phyloP scores from a whole-genome alignment of 371 early-diverging fungal genomes.

The Dinochytrium kinnereticum region DNA sequence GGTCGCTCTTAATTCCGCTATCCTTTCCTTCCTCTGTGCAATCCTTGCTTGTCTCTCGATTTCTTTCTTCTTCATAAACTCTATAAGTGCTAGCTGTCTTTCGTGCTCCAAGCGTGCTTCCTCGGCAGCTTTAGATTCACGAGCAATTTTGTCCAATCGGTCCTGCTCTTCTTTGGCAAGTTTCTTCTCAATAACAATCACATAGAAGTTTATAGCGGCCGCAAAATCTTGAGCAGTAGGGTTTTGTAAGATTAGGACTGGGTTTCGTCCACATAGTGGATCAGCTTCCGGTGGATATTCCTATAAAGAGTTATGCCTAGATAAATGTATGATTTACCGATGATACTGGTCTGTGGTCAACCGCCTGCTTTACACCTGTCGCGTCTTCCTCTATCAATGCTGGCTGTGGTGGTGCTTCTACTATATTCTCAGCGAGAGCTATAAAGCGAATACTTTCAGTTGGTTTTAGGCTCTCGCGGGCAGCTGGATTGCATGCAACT shows the following conservation, averaged over 20 bases:
- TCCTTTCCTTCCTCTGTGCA: conserved; percentile 30
- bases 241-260: conserved; percentile 43
- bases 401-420: too few species aligned
- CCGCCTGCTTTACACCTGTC: too few species aligned
- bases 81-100: conserved; percentile 28
- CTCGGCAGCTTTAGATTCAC: conserved; percentile 39
- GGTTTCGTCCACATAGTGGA: neutral
- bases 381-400: too few species aligned
- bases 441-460: conserved; percentile 1
- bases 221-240: conserved; percentile 44
- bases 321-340: too few species aligned
- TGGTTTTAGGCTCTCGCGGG: neutral
- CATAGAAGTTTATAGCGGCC: conserved; percentile 44
- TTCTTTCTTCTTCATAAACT: conserved; percentile 38
- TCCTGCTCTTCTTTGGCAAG: conserved; percentile 36
- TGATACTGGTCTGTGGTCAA: too few species aligned
- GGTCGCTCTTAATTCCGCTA: conserved; percentile 23
- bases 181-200: conserved; percentile 23
- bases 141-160: conserved; percentile 33
- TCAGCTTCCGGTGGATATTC: neutral
- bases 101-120: conserved; percentile 33
- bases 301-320: neutral
- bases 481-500: neutral
- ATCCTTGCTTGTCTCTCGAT: conserved; percentile 34
- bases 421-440: too few species aligned